Evolutionary conservation across 768 basidiomycete genomes (phyloP), one percentile per base, ranked within the genome.

Genomic region (Chalciporus piperatus): DNA sequence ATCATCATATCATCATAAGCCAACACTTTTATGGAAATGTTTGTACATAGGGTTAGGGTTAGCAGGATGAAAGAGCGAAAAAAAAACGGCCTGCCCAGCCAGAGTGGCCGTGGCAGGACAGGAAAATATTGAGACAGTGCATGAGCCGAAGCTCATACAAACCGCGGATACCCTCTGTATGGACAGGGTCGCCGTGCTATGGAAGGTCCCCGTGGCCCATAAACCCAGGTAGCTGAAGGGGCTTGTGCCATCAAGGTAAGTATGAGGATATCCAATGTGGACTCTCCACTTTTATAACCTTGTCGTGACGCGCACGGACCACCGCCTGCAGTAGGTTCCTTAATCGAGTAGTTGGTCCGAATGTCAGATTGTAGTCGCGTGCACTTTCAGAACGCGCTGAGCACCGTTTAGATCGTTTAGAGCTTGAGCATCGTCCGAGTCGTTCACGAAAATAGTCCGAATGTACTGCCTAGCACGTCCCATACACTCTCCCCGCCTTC

Each of bases 111-210:
- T 74, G 76, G 76, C 72, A 73, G 80, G 79, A 84, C 83, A 71
- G 84, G 83, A 77, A 86, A 86, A 86, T 85, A 85, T 85, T 84
- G 60, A 75, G 83, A 85, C 81, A 77, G 78, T 86, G 83, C 84
- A 83, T 84, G 80, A 76, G 75, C 83, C 82, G 74, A 79, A 80
- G 80, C 79, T 68, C 68, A 76, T 72, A 77, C 76, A 78, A 78
- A 71, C 71, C 70, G 61, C 49, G 51, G 35, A 60, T 48, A 62
- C 70, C 72, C 74, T 72, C 72, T 76, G 74, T 56, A n/a, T 52
- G 76, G 76, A 77, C 75, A 76, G 43, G 73, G 77, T 76, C 77
- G 77, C 76, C 76, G 76, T 78, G 76, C 76, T 75, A 75, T 78
- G 76, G 59, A 71, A 75, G 69, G 61, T 72, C 69, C 75, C 76